phyloP scores from a whole-genome alignment of 768 basidiomycete genomes.

The Kwoniella dejecticola region DNA sequence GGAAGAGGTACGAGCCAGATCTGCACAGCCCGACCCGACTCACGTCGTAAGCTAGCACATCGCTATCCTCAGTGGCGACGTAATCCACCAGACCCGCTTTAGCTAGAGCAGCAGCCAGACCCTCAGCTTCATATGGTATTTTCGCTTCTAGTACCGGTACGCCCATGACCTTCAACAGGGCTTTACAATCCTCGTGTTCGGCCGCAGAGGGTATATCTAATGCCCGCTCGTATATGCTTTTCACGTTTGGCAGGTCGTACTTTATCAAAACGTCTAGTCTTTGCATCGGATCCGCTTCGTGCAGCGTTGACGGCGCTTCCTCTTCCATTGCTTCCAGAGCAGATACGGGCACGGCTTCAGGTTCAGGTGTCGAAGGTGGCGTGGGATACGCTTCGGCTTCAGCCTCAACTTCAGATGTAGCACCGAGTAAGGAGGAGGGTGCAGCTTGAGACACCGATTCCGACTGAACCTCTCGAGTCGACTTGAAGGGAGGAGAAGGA shows the following conservation, averaged over 20 bases:
- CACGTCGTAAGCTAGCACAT: slow-evolving; percentile 45
- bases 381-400: background rate
- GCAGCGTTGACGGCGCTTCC: background rate
- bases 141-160: slow-evolving; percentile 70
- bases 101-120: slow-evolving; percentile 76
- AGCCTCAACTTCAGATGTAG: background rate
- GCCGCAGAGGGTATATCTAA: slow-evolving; percentile 61
- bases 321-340: background rate
- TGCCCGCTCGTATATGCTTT: slow-evolving; percentile 39
- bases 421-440: too few species aligned
- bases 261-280: slow-evolving; percentile 30
- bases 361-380: background rate
- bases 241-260: slow-evolving; percentile 19
- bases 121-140: slow-evolving; percentile 80
- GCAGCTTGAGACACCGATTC: too few species aligned
- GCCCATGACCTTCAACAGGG: slow-evolving; percentile 77
- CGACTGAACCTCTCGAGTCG: too few species aligned
- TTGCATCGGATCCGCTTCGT: background rate
- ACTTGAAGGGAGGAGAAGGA: background rate
- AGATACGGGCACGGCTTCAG: background rate
- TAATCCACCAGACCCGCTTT: slow-evolving; percentile 75
- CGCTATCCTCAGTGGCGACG: slow-evolving; percentile 79
- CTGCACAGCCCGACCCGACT: too few species aligned
- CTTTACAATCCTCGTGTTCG: slow-evolving; percentile 72
- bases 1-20: too few species aligned